phyloP scores from a whole-genome alignment of 2,329 filamentous ascomycete species.

The Botrytis cinerea region DNA sequence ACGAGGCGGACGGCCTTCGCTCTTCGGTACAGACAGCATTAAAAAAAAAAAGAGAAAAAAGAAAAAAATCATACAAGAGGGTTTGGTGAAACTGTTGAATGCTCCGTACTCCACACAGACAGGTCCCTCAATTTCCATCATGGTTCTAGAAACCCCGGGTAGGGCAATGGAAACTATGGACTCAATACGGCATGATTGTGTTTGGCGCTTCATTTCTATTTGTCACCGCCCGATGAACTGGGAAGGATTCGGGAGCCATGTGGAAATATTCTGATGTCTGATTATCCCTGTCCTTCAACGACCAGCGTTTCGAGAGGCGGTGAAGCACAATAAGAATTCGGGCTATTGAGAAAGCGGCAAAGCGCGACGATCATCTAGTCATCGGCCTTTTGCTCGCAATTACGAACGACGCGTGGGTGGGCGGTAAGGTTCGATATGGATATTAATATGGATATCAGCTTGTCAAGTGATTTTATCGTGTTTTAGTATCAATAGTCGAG shows the following conservation, averaged over 20 bases:
- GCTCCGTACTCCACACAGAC: slow-evolving; percentile 16
- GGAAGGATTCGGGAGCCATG: slow-evolving; percentile 11
- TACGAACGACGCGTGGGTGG: neutral
- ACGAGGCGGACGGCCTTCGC: neutral
- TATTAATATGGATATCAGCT: neutral
- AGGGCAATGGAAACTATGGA: slow-evolving; percentile 10
- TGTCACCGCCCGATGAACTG: slow-evolving; percentile 26
- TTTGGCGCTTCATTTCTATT: slow-evolving; percentile 20
- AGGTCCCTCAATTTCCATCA: slow-evolving; percentile 20
- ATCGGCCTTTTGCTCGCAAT: neutral
- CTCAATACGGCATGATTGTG: slow-evolving; percentile 26
- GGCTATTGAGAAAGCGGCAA: neutral
- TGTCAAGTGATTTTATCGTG: slow-evolving; percentile 3
- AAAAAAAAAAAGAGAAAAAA: neutral
- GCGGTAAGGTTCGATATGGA: neutral
- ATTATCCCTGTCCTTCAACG: slow-evolving; percentile 30
- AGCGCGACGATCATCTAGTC: slow-evolving; percentile 2
- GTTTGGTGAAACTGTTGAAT: neutral
- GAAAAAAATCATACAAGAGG: too few relatives aligned
- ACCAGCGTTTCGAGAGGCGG: slow-evolving; percentile 29
- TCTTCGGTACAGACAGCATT: neutral
- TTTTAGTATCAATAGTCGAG: neutral
- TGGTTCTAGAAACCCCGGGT: slow-evolving; percentile 30
- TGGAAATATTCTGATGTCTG: slow-evolving; percentile 22
- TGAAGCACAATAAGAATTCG: neutral